Conservation (phyloP, 1,139 yeast species). For the Meyerozyma sp. region DNA sequence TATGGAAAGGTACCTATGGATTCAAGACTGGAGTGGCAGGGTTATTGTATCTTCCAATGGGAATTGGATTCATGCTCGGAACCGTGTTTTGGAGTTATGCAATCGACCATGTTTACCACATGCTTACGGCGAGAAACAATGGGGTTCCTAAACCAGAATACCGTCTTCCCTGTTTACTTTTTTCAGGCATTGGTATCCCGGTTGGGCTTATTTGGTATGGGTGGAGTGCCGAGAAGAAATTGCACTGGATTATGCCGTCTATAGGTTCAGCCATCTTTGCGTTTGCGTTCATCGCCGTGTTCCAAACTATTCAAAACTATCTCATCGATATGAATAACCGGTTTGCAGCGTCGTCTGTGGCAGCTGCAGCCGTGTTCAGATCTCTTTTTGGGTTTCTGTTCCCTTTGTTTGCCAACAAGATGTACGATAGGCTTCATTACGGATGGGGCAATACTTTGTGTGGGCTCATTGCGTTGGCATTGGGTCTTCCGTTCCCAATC, state of each 20-base stretch:
- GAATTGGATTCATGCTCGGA: slow-evolving; percentile 47
- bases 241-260: slow-evolving; percentile 54
- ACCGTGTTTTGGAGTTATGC: slow-evolving; percentile 37
- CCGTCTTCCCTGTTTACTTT: slow-evolving; percentile 41
- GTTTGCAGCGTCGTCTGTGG: slow-evolving; percentile 55
- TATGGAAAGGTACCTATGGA: slow-evolving; percentile 44
- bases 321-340: slow-evolving; percentile 63
- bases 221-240: slow-evolving; percentile 50
- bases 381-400: slow-evolving; percentile 54
- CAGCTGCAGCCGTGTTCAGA: slow-evolving; percentile 60
- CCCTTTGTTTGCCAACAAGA: slow-evolving; percentile 42
- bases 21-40: slow-evolving; percentile 49
- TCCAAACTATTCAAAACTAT: slow-evolving; percentile 56
- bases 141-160: slow-evolving; percentile 55
- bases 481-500: slow-evolving; percentile 63
- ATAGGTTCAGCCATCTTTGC: slow-evolving; percentile 54
- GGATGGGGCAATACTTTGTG: slow-evolving; percentile 68
- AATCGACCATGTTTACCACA: slow-evolving; percentile 33
- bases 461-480: slow-evolving; percentile 47
- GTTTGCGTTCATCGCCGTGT: slow-evolving; percentile 51
- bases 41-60: slow-evolving; percentile 51
- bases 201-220: slow-evolving; percentile 58
- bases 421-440: slow-evolving; percentile 43
- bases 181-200: slow-evolving; percentile 44
- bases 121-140: slow-evolving; percentile 32